Base-by-base conservation (phyloP, 1,284 basidiomycete species). In the Porodaedalea pini region DNA sequence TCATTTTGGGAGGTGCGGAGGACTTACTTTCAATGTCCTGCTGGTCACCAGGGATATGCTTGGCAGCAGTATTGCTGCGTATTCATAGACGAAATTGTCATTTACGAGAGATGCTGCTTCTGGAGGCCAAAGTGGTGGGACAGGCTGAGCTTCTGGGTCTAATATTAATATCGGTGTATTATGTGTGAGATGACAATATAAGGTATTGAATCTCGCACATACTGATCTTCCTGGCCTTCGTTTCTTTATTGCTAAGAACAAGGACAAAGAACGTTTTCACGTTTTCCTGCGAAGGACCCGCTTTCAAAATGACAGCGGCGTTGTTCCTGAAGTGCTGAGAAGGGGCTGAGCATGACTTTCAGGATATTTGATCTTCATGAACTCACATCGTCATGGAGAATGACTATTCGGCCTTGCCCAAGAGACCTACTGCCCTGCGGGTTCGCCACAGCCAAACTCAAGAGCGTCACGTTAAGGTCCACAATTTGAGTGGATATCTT, bases 331-430 rank as follows among this genome's bases (percentile, higher is more conserved):
- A 97, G 69, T 94, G 91, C 91, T 98, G 62, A 27, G 59, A 56
- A 63, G 36, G 25, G 59, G 34, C 51, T 27, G 34, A 13, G 13
- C 6, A 32, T 3, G 3, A 8, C n/a, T n/a, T n/a, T n/a, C n/a
- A 13, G 10, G 41, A 50, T 23, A 37, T 54, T 7, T 15, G 5
- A 15, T 36, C n/a, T n/a, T n/a, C n/a, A n/a, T n/a, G n/a, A n/a
- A 69, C 85, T 67, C 68, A 95, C 94, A 53, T 81, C 81, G 68
- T 98, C 90, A 44, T 87, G 81, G 32, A 99, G 72, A 17, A 99
- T 70, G 1, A 99, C 83, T 13, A 98, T 82, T 49, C 97, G 78
- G 0, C 95, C 96, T 0, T 85, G 69, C 3, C 73, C 69, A 37
- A 99, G 73, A 2, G 82, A 74, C 72, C 90, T 93, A 25, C 76